A percentile compares a stretch with the other conserved stretches of the same genome.
These are phyloP conservation scores for Chytriomyces hyalinus DNA, from an alignment of 192 early-diverging fungal species.

Conservation along the genomic window DNA sequence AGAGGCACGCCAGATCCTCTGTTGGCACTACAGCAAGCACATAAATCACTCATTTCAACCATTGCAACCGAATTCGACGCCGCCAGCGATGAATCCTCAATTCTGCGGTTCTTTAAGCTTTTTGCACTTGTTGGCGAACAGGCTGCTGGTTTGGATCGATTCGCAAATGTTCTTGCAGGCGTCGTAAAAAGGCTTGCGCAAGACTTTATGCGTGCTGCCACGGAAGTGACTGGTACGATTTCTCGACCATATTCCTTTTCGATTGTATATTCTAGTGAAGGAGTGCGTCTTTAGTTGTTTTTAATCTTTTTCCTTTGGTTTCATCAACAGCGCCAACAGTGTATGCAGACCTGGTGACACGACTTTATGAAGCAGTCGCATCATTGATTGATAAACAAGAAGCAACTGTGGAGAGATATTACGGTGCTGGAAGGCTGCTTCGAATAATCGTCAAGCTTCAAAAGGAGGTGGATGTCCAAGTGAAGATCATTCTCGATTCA, in stretches of 20 bases:
- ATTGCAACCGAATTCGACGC: slow-evolving; percentile 82
- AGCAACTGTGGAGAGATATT: slow-evolving; percentile 79
- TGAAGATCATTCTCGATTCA: slow-evolving; percentile 73
- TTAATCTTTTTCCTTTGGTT: not conserved
- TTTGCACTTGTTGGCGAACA: slow-evolving; percentile 88
- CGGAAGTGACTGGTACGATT: slow-evolving; percentile 40
- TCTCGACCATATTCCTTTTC: slow-evolving; percentile 9
- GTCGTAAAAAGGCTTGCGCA: slow-evolving; percentile 78
- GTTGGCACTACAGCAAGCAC: slow-evolving; percentile 65
- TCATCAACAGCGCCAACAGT: slow-evolving; percentile 58
- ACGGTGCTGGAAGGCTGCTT: slow-evolving; percentile 87
- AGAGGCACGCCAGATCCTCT: slow-evolving; percentile 37
- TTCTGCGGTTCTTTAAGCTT: slow-evolving; percentile 86
- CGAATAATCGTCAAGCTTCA: slow-evolving; percentile 87
- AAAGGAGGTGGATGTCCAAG: slow-evolving; percentile 85
- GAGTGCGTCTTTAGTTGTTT: not conserved
- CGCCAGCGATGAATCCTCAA: slow-evolving; percentile 70
- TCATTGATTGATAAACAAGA: slow-evolving; percentile 87
- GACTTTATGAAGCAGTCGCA: slow-evolving; percentile 89
- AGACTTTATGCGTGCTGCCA: slow-evolving; percentile 58
- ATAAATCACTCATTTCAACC: slow-evolving; percentile 67
- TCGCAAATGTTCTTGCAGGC: slow-evolving; percentile 81
- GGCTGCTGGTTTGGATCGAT: slow-evolving; percentile 86
- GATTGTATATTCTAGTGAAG: not conserved
- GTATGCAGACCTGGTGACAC: slow-evolving; percentile 80